These are phyloP conservation scores for Scutellaria galericulata DNA, from an alignment of 257 asterid species.

Conservation along the genomic window DNA sequence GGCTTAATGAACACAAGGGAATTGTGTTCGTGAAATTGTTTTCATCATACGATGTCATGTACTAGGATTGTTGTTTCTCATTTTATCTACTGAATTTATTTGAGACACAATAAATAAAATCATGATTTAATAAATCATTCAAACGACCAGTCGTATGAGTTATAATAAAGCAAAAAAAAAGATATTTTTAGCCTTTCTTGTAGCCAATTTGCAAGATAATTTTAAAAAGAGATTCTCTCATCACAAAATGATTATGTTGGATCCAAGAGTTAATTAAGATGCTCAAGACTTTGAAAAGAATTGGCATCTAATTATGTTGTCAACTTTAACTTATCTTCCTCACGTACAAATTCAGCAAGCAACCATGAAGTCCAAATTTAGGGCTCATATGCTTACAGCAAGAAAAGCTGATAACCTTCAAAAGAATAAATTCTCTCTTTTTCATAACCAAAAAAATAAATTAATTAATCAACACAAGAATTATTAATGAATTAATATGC, in stretches of 20 bases:
- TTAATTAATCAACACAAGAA: neutral
- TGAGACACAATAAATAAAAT: too few relatives aligned
- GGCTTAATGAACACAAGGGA: neutral
- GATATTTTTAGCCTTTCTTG: too few relatives aligned
- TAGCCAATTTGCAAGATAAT: too few relatives aligned
- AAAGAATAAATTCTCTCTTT: constrained; percentile 36
- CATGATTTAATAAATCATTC: too few relatives aligned
- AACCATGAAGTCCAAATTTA: constrained; percentile 22
- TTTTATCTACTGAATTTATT: too few relatives aligned
- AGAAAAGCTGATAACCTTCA: constrained; percentile 11
- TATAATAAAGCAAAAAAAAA: too few relatives aligned
- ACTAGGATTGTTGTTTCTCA: too few relatives aligned
- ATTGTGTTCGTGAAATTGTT: neutral
- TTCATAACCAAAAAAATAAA: neutral
- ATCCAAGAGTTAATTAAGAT: constrained; percentile 20
- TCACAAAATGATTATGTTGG: too few relatives aligned
- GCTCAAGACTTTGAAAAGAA: constrained; percentile 2
- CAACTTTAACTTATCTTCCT: neutral
- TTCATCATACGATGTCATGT: neutral
- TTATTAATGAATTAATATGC: neutral
- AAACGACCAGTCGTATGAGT: too few relatives aligned
- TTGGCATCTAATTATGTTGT: constrained; percentile 8
- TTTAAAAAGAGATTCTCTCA: too few relatives aligned
- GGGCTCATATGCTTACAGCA: constrained; percentile 28
- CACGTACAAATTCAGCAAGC: neutral